Evolutionary conservation across 495 filamentous ascomycete species (phyloP).

Genomic region (Halenospora varia): DNA sequence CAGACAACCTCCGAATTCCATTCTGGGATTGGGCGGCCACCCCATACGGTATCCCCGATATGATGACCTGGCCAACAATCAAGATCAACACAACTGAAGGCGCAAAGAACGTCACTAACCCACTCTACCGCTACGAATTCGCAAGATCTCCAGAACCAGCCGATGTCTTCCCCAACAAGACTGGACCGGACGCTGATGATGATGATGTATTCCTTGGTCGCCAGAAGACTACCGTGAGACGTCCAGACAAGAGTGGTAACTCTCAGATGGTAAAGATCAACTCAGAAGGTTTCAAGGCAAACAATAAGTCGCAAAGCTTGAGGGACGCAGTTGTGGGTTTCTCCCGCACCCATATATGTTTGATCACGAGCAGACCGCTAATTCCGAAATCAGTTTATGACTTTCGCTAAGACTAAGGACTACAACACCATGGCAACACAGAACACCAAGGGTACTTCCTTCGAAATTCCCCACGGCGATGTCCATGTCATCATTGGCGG

Average conservation of each 20-base stretch:
- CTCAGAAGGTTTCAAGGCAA: background rate
- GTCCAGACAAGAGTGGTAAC: background rate
- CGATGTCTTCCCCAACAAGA: background rate
- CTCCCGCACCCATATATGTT: too few species aligned
- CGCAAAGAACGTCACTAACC: slow-evolving; percentile 18
- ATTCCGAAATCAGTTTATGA: too few species aligned
- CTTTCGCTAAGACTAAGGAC: background rate
- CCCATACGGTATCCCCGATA: background rate
- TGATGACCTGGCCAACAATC: background rate
- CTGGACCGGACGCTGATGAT: background rate
- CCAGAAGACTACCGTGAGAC: background rate
- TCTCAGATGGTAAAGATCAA: background rate
- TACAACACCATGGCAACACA: background rate
- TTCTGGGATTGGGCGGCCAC: slow-evolving; percentile 62
- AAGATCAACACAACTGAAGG: background rate
- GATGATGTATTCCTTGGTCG: background rate
- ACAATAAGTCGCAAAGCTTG: background rate
- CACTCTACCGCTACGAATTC: slow-evolving; percentile 49
- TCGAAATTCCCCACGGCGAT: slow-evolving; percentile 59
- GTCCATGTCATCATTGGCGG: slow-evolving; percentile 49
- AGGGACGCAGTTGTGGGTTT: background rate
- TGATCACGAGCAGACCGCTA: too few species aligned
- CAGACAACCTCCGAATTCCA: slow-evolving; percentile 50
- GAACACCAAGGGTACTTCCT: slow-evolving; percentile 33
- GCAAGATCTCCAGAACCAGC: background rate